Conservation (phyloP, 2,329 filamentous ascomycete genomes). For the Chrysoporthe puriensis region DNA sequence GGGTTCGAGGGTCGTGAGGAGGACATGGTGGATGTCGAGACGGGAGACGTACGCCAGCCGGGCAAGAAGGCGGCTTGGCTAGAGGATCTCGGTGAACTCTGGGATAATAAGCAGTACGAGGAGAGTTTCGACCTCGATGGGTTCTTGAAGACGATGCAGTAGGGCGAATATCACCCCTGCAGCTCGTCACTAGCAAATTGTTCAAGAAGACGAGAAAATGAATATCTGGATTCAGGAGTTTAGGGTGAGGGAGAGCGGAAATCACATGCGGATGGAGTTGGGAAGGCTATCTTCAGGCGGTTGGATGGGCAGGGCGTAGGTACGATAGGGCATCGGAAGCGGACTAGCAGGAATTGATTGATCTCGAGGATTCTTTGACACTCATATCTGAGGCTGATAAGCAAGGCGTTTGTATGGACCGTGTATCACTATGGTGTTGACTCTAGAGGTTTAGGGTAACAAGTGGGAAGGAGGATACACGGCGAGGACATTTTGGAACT, state of each 20-base stretch:
- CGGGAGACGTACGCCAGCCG: conserved; percentile 88
- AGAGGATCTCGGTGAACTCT: conserved; percentile 92
- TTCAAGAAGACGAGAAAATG: conserved; percentile 70
- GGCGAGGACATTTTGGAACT: background rate
- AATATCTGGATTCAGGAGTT: conserved; percentile 47
- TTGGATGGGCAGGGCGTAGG: conserved; percentile 6
- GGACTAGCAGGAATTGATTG: background rate
- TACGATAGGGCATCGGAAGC: conserved; percentile 19
- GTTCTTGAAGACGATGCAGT: conserved; percentile 92
- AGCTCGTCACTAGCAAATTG: background rate
- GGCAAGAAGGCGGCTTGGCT: conserved; percentile 92
- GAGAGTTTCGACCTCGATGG: conserved; percentile 96
- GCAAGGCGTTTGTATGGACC: background rate
- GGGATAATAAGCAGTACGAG: conserved; percentile 97
- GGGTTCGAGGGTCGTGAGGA: conserved; percentile 68
- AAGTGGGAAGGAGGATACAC: background rate
- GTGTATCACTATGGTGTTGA: background rate
- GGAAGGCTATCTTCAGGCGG: background rate
- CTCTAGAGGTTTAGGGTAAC: background rate
- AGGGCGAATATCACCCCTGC: conserved; percentile 23
- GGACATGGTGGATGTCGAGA: conserved; percentile 92
- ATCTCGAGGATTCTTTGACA: background rate
- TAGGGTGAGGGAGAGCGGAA: background rate
- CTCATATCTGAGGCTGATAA: background rate
- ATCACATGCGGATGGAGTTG: conserved; percentile 10